These are phyloP conservation scores for Oleoguttula mirabilis DNA, from an alignment of 495 filamentous ascomycete species.

Conservation along the genomic window DNA sequence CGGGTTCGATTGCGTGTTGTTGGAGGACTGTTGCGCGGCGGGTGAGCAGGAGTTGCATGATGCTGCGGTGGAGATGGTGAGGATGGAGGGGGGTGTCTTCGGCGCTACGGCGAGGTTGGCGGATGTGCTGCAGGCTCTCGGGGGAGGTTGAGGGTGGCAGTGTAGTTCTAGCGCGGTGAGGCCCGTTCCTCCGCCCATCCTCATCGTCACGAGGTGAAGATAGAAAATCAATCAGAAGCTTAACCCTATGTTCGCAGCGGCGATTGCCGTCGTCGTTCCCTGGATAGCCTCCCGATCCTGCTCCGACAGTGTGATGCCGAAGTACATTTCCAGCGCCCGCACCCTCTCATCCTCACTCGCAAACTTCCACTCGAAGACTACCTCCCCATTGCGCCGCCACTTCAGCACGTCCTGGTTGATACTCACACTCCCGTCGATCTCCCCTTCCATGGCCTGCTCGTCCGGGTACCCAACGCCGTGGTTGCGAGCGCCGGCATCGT, in stretches of 20 bases:
- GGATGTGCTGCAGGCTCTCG: slow-evolving; percentile 45
- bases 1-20: slow-evolving; percentile 55
- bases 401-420: slow-evolving; percentile 11
- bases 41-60: slow-evolving; percentile 37
- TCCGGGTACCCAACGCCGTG: background rate
- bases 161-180: too few relatives aligned
- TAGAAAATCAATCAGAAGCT: too few relatives aligned
- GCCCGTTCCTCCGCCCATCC: too few relatives aligned
- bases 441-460: slow-evolving; percentile 6
- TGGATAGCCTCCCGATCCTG: slow-evolving; percentile 40
- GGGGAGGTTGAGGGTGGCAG: too few relatives aligned
- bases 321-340: slow-evolving; percentile 40
- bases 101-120: slow-evolving; percentile 38
- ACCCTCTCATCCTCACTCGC: slow-evolving; percentile 41
- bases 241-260: too few relatives aligned
- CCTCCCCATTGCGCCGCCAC: slow-evolving; percentile 23
- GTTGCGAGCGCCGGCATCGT: background rate
- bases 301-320: slow-evolving; percentile 42
- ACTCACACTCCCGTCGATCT: slow-evolving; percentile 11
- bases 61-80: slow-evolving; percentile 41
- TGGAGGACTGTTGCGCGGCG: slow-evolving; percentile 44
- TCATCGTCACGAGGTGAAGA: too few relatives aligned
- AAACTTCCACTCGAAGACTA: slow-evolving; percentile 38
- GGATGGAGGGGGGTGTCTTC: slow-evolving; percentile 50
- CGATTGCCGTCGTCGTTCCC: too few relatives aligned